Evolutionary conservation across 352 stramenopile species (phyloP).

Genomic region (Halophytophthora batemanensis): DNA sequence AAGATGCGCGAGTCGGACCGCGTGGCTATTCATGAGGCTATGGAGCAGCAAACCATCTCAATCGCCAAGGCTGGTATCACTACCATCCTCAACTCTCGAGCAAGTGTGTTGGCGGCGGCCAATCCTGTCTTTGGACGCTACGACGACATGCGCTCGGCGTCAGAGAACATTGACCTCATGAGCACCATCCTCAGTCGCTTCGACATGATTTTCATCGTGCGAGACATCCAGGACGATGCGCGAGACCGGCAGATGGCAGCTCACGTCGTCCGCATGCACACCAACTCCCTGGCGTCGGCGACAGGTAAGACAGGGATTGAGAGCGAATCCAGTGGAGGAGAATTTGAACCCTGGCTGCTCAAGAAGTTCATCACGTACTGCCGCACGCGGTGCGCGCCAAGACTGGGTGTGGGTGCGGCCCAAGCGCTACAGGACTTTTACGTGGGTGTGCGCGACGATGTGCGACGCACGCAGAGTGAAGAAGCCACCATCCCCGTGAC

Average conservation of each 20-base stretch:
- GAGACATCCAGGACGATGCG: slow-evolving; percentile 97
- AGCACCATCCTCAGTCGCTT: slow-evolving; percentile 98
- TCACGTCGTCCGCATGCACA: slow-evolving; percentile 98
- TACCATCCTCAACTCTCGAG: slow-evolving; percentile 98
- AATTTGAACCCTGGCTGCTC: slow-evolving; percentile 87
- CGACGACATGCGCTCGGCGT: slow-evolving; percentile 89
- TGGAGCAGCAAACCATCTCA: slow-evolving; percentile 99
- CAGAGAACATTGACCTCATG: slow-evolving; percentile 90
- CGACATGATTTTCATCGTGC: slow-evolving; percentile 98
- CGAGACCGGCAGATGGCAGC: slow-evolving; percentile 94
- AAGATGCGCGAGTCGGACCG: slow-evolving; percentile 98
- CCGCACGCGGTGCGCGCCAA: slow-evolving; percentile 75
- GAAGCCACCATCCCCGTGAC: slow-evolving; percentile 97
- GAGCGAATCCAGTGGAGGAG: slow-evolving; percentile 55
- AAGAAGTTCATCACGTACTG: slow-evolving; percentile 95
- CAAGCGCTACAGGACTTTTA: slow-evolving; percentile 96
- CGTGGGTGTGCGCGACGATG: slow-evolving; percentile 96
- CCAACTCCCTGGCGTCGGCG: slow-evolving; percentile 42
- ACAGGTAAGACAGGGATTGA: slow-evolving; percentile 34
- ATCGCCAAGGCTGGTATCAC: slow-evolving; percentile 99
- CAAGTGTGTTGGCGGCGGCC: slow-evolving; percentile 98
- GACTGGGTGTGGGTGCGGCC: slow-evolving; percentile 89
- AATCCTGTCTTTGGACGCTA: slow-evolving; percentile 97
- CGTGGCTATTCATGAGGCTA: slow-evolving; percentile 99
- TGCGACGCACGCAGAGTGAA: slow-evolving; percentile 88